Base-by-base conservation (phyloP, 2,329 filamentous ascomycete genomes). In the Dendrostoma leiphaemia region DNA sequence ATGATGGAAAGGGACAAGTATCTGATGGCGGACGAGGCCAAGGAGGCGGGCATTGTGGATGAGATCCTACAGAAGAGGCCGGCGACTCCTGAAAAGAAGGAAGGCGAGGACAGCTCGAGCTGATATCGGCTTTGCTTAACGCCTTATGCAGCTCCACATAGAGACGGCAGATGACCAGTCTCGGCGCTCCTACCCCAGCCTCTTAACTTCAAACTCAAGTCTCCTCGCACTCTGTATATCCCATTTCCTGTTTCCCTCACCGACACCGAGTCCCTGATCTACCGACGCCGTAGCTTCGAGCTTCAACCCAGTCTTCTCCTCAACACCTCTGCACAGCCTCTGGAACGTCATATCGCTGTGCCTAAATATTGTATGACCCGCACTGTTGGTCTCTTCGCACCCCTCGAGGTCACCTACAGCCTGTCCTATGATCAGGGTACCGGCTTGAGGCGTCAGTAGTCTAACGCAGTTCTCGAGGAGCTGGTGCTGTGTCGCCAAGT, bases 1-100 rank as follows among this genome's bases (percentile, higher is more conserved):
- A 82, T 97, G 70, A 97, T 99, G 93, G 94, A 99, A 76, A 79
- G 94, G 54, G 94, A 99, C 70, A 94, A 94, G 66, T 97, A 97
- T 64, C 82, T 99, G 80, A 88, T 88, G 52, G 91, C 92, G 0
- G 77, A 90, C 43, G 92, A 99, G 75, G 94, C 94, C 8, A 77
- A 91, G 64, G 90, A 95, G 48, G 82, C 95, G 71, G 94, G 94
- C 0, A 90, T 99, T 63, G 85, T 99, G 58, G 94, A 99, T 69
- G 86, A 93, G 73, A 92, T 99, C 57, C 67, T 99, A 63, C 80
- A 85, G 44, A 81, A 81, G 74, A 79, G 90, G 63, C 53, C 53
- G 35, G 37, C 53, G 5, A 35, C 50, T 13, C 24, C 2, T 24
- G 56, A 50, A 2, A 56, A 53, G 44, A 51, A 58, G 31, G 48